Conservation (phyloP, 2,329 filamentous ascomycete species). For the Colletotrichum kahawae region DNA sequence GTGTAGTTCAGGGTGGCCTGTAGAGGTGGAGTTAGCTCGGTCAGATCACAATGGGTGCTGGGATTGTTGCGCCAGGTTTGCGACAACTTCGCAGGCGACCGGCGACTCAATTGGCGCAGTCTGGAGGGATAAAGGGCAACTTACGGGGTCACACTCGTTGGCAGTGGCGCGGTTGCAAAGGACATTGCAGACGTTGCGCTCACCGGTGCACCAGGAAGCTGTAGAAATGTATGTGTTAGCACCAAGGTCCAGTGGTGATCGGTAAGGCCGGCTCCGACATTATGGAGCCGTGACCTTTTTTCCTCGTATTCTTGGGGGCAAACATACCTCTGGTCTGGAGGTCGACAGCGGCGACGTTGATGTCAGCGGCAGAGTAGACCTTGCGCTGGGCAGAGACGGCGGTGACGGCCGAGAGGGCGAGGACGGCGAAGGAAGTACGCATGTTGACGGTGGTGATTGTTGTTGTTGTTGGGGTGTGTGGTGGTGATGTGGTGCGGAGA, state of each 20-base stretch:
- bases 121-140: constrained; percentile 25
- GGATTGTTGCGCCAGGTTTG: not conserved
- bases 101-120: not conserved
- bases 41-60: not conserved
- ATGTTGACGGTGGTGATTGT: constrained; percentile 7
- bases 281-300: not conserved
- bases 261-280: not conserved
- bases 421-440: constrained; percentile 18
- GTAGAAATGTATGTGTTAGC: not conserved
- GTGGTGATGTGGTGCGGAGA: not conserved
- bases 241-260: not conserved
- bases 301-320: not conserved
- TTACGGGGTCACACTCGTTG: constrained; percentile 54
- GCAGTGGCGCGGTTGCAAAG: constrained; percentile 47
- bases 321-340: constrained; percentile 11
- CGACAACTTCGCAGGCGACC: not conserved
- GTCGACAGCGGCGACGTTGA: constrained; percentile 7
- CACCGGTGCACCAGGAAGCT: constrained; percentile 58
- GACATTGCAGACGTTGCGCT: constrained; percentile 54
- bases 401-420: constrained; percentile 19
- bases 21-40: constrained; percentile 6
- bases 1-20: constrained; percentile 50
- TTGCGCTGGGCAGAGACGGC: constrained; percentile 21
- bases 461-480: not conserved
- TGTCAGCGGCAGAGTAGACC: constrained; percentile 11